Conservation (phyloP, 2,329 filamentous ascomycete species). For the Oidium heveae region DNA sequence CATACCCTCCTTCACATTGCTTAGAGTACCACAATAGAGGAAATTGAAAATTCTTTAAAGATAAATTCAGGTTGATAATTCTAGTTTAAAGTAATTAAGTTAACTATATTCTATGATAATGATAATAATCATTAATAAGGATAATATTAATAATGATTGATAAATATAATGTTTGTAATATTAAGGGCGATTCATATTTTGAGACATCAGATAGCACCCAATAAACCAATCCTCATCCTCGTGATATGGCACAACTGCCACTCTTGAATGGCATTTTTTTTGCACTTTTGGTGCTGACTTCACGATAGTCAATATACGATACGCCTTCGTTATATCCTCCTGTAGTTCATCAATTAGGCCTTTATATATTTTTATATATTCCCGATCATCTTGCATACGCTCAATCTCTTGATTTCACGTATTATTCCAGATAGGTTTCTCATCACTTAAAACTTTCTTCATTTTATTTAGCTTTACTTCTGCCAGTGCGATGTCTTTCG, state of each 20-base stretch:
- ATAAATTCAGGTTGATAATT: too few species aligned
- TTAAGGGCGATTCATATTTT: too few species aligned
- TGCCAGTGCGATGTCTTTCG: conserved; percentile 59
- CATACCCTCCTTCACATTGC: too few species aligned
- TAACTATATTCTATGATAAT: too few species aligned
- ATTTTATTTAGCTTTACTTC: conserved; percentile 79
- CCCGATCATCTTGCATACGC: conserved; percentile 82
- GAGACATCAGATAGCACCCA: too few species aligned
- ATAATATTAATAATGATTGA: too few species aligned
- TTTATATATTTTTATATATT: conserved; percentile 90
- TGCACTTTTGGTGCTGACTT: conserved; percentile 98
- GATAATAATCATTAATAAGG: too few species aligned
- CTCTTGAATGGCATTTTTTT: conserved; percentile 41
- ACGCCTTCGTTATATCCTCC: conserved; percentile 85
- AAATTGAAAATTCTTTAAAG: too few species aligned
- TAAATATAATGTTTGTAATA: too few species aligned
- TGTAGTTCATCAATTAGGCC: conserved; percentile 78
- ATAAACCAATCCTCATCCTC: too few species aligned
- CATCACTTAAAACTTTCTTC: conserved; percentile 70
- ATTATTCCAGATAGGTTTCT: conserved; percentile 96
- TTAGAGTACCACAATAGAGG: too few species aligned
- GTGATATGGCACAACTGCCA: conserved; percentile 28
- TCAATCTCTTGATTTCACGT: conserved; percentile 98
- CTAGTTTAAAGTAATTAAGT: too few species aligned
- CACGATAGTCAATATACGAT: conserved; percentile 78